These are phyloP conservation scores for Cyberlindnera nakhonratchasimensis DNA, from an alignment of 805 yeast genomes.

Conservation along the genomic window DNA sequence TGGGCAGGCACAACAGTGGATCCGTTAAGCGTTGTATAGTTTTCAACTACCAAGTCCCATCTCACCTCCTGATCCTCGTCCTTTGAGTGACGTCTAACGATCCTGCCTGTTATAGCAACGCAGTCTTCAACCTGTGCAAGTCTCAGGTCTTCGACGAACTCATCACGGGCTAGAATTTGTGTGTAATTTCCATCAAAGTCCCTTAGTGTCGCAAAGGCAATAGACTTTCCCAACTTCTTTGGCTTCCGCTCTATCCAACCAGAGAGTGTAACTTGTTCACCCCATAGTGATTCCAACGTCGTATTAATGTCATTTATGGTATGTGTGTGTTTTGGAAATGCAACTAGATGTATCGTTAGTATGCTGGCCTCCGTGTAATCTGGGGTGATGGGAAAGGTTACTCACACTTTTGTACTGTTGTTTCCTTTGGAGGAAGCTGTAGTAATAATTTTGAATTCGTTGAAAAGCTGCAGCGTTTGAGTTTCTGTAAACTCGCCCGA, in stretches of 20 bases:
- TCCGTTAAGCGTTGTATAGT: slow-evolving; percentile 55
- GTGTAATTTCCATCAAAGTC: slow-evolving; percentile 65
- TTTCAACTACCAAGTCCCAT: slow-evolving; percentile 58
- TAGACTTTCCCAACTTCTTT: slow-evolving; percentile 55
- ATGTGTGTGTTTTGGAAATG: slow-evolving; percentile 26
- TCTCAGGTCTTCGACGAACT: slow-evolving; percentile 37
- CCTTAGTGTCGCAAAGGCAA: slow-evolving; percentile 72
- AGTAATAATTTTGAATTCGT: neutral
- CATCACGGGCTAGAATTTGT: slow-evolving; percentile 49
- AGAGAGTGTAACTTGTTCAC: slow-evolving; percentile 45
- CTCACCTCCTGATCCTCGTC: slow-evolving; percentile 18
- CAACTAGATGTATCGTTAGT: slow-evolving; percentile 11
- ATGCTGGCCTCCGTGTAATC: neutral
- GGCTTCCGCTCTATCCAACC: slow-evolving; percentile 88
- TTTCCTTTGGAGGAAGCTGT: slow-evolving; percentile 8
- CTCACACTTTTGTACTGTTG: slow-evolving; percentile 12
- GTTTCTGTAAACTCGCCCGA: neutral
- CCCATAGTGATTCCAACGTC: slow-evolving; percentile 6
- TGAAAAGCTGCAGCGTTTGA: neutral
- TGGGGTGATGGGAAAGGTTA: neutral
- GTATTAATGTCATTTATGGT: slow-evolving; percentile 15
- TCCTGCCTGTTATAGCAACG: slow-evolving; percentile 57
- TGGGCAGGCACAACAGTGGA: slow-evolving; percentile 67
- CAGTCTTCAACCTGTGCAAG: slow-evolving; percentile 70
- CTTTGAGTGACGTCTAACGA: slow-evolving; percentile 34